phyloP scores from a whole-genome alignment of 2,329 filamentous ascomycete species.

The Phyllosticta paracitricarpa region DNA sequence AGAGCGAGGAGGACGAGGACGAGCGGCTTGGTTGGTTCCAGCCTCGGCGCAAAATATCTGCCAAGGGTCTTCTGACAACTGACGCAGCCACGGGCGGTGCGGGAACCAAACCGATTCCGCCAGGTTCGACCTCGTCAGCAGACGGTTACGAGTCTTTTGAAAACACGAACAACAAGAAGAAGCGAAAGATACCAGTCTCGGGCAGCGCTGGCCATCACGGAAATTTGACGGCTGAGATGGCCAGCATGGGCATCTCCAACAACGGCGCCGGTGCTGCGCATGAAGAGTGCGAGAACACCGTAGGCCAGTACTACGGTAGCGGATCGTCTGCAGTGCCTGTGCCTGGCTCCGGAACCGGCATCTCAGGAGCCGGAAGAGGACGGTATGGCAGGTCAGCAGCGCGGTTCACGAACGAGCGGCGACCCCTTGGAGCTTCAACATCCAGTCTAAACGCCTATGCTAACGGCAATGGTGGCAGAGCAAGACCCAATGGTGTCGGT shows the following conservation, averaged over 20 bases:
- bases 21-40: constrained; percentile 16
- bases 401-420: constrained; percentile 31
- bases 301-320: constrained; percentile 47
- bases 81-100: constrained; percentile 15
- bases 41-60: constrained; percentile 9
- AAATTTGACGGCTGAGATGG: constrained; percentile 52
- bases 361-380: constrained; percentile 77
- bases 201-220: constrained; percentile 55
- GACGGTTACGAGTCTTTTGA: constrained; percentile 97
- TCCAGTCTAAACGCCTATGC: constrained; percentile 35
- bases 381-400: constrained; percentile 57
- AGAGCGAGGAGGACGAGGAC: constrained; percentile 54
- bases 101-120: constrained; percentile 39
- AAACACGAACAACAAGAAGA: constrained; percentile 99
- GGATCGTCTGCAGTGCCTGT: constrained; percentile 44
- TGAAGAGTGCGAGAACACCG: constrained; percentile 34
- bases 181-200: constrained; percentile 90
- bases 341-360: constrained; percentile 47
- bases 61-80: constrained; percentile 17
- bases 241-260: constrained; percentile 50
- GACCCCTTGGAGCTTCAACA: constrained; percentile 33
- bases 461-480: constrained; percentile 28
- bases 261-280: constrained; percentile 33
- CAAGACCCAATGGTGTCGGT: constrained; percentile 7
- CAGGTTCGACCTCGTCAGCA: constrained; percentile 49